These are phyloP conservation scores for Calonectria crousiana DNA, from an alignment of 2,329 filamentous ascomycete species.

Conservation along the genomic window DNA sequence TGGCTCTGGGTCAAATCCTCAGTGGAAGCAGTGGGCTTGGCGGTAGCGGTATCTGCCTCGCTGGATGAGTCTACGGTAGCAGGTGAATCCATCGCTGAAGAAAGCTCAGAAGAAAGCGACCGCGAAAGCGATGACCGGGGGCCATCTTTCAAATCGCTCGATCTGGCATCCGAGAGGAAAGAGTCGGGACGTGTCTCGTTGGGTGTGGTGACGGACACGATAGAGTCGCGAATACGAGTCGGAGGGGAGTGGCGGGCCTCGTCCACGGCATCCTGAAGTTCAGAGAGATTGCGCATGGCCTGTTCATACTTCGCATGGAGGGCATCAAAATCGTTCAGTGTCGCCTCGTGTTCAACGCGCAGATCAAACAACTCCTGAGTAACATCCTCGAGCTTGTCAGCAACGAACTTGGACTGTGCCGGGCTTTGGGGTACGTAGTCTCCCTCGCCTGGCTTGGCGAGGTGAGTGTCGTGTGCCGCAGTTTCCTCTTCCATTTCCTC, in stretches of 20 bases:
- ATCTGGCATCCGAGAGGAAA: conserved; percentile 85
- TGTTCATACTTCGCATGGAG: conserved; percentile 93
- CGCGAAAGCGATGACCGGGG: conserved; percentile 79
- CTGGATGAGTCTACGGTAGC: conserved; percentile 73
- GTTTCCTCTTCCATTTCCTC: conserved; percentile 47
- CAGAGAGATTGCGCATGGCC: conserved; percentile 82
- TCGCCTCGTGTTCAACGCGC: conserved; percentile 89
- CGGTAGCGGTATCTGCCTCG: conserved; percentile 58
- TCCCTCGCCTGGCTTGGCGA: conserved; percentile 30
- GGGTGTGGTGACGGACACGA: conserved; percentile 66
- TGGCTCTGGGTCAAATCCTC: conserved; percentile 54
- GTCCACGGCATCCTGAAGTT: conserved; percentile 87
- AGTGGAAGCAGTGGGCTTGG: conserved; percentile 55
- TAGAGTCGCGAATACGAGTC: conserved; percentile 65
- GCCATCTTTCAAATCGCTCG: conserved; percentile 76
- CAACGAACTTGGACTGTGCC: conserved; percentile 86
- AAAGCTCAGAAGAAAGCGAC: conserved; percentile 94
- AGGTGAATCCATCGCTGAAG: conserved; percentile 84
- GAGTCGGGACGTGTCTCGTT: conserved; percentile 74
- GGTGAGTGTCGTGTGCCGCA: conserved; percentile 5
- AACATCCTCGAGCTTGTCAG: conserved; percentile 91
- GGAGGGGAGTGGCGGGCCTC: conserved; percentile 75
- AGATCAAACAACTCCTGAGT: conserved; percentile 93
- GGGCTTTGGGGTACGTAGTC: conserved; percentile 69
- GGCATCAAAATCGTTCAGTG: conserved; percentile 82